Percentiles rank a stretch among this genome's conserved stretches.
These are phyloP conservation scores for Pyrus hybrid DNA, from an alignment of 331 rosid genomes.

Conservation along the genomic window DNA sequence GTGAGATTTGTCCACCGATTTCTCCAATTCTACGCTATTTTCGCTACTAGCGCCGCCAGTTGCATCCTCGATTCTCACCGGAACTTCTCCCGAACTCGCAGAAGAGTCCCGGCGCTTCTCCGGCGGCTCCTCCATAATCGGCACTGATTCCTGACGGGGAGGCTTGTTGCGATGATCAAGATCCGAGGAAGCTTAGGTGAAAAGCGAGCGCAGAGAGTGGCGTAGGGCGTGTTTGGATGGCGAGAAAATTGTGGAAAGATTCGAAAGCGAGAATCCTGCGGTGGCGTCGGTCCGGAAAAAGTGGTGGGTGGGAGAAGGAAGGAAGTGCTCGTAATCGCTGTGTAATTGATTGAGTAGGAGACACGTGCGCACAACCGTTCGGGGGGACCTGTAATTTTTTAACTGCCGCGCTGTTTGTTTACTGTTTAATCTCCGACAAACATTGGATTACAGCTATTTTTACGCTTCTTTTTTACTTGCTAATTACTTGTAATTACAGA, in stretches of 20 bases:
- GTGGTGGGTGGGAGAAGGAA: too few species aligned
- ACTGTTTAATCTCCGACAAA: conserved; percentile 2
- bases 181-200: conserved; percentile 5
- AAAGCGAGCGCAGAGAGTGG: background rate
- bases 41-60: conserved; percentile 16
- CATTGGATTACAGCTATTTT: background rate
- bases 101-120: conserved; percentile 24
- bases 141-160: conserved; percentile 9
- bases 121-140: conserved; percentile 43
- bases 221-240: background rate
- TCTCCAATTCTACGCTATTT: conserved; percentile 21
- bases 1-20: conserved; percentile 4
- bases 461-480: background rate
- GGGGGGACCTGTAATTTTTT: background rate
- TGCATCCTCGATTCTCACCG: conserved; percentile 20
- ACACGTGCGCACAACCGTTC: conserved; percentile 9
- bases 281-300: background rate
- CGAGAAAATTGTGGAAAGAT: background rate
- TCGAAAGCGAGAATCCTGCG: background rate
- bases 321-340: background rate
- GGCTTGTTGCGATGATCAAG: conserved; percentile 21
- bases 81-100: conserved; percentile 30
- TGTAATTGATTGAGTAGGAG: background rate
- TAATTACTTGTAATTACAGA: background rate
- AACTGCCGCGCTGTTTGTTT: background rate